phyloP scores from a whole-genome alignment of 805 yeast genomes.

The Grigorovia jiainica region DNA sequence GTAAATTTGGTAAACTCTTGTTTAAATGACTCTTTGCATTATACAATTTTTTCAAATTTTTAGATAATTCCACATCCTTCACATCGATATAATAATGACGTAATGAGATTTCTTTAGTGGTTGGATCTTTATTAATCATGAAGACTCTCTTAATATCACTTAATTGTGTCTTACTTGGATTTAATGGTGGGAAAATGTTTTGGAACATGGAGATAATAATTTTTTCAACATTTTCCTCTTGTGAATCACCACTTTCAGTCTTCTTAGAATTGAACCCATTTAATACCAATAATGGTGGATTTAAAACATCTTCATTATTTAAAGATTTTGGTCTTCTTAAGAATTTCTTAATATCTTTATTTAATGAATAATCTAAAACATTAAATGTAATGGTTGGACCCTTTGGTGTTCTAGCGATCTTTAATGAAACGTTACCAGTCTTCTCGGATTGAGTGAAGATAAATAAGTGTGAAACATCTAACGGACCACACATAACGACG shows the following conservation, averaged over 20 bases:
- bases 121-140: conserved; percentile 64
- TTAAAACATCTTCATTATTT: conserved; percentile 54
- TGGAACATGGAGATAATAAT: conserved; percentile 84
- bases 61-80: conserved; percentile 67
- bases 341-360: conserved; percentile 65
- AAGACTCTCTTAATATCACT: conserved; percentile 73
- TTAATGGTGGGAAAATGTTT: conserved; percentile 90
- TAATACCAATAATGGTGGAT: conserved; percentile 86
- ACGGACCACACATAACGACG: conserved; percentile 97
- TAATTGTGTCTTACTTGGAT: conserved; percentile 73
- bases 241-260: conserved; percentile 5
- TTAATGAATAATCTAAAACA: conserved; percentile 65
- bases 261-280: conserved; percentile 59
- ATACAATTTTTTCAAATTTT: conserved; percentile 62
- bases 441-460: conserved; percentile 74
- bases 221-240: conserved; percentile 56
- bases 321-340: conserved; percentile 73
- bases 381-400: conserved; percentile 91
- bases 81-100: conserved; percentile 89
- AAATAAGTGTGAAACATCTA: conserved; percentile 83
- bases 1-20: conserved; percentile 62
- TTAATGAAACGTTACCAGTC: conserved; percentile 70
- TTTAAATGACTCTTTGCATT: conserved; percentile 50
- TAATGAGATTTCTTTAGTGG: conserved; percentile 65
- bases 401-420: conserved; percentile 80